These are phyloP conservation scores for Podaxis sp. DNA, from an alignment of 768 basidiomycete genomes.

Conservation along the genomic window DNA sequence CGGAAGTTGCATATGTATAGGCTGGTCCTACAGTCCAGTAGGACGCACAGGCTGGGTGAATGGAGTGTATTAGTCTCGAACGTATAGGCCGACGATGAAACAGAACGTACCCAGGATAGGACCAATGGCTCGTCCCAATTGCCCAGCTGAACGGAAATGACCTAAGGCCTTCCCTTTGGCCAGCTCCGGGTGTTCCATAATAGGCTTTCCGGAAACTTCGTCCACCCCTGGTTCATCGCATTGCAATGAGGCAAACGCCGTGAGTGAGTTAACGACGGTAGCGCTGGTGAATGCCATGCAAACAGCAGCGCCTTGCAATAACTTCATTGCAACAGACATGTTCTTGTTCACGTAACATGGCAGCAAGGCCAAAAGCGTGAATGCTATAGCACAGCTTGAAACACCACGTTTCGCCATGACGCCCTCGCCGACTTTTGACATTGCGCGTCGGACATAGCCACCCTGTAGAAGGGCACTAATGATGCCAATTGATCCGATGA, in stretches of 20 bases:
- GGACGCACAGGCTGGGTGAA: constrained; percentile 66
- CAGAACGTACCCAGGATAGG: constrained; percentile 73
- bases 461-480: constrained; percentile 90
- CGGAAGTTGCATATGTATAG: constrained; percentile 65
- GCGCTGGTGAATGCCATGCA: constrained; percentile 93
- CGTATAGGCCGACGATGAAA: background rate
- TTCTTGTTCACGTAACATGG: constrained; percentile 50
- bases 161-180: constrained; percentile 86
- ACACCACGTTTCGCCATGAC: constrained; percentile 84
- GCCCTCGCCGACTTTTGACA: constrained; percentile 73
- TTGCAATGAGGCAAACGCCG: constrained; percentile 86
- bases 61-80: constrained; percentile 12
- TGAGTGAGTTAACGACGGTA: constrained; percentile 92
- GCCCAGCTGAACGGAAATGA: constrained; percentile 87
- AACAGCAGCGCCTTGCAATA: constrained; percentile 69
- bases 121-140: constrained; percentile 90
- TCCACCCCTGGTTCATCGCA: constrained; percentile 72
- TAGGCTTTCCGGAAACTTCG: constrained; percentile 52
- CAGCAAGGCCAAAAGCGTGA: constrained; percentile 69
- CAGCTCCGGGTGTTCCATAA: constrained; percentile 59
- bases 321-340: constrained; percentile 43
- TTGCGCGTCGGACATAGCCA: constrained; percentile 86
- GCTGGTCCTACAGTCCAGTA: constrained; percentile 90
- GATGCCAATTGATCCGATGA: constrained; percentile 88
- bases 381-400: constrained; percentile 64